Conservation (phyloP, 2,329 filamentous ascomycete genomes). For the Fusarium sp. region DNA sequence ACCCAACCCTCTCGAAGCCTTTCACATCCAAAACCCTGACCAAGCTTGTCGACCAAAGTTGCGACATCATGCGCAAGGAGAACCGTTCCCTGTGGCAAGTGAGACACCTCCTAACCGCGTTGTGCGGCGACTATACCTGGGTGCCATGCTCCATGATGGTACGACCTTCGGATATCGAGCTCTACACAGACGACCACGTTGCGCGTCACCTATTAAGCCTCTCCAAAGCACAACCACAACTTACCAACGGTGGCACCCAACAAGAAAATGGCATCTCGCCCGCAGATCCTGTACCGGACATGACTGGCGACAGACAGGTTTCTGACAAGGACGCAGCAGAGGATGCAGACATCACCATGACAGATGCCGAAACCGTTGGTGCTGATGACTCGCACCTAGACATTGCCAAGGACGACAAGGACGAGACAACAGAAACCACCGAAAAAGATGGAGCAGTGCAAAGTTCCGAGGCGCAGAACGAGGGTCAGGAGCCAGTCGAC, state of each 20-base stretch:
- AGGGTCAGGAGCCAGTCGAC: constrained; percentile 6
- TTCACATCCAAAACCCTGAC: constrained; percentile 80
- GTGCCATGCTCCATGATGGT: constrained; percentile 70
- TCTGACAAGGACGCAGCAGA: constrained; percentile 27
- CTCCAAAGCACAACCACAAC: constrained; percentile 36
- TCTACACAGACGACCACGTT: constrained; percentile 64
- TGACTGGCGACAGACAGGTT: constrained; percentile 6
- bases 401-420: constrained; percentile 16
- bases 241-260: constrained; percentile 42
- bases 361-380: constrained; percentile 40
- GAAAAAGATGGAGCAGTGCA: constrained; percentile 7
- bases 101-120: constrained; percentile 77
- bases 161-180: constrained; percentile 65
- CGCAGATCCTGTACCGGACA: constrained; percentile 7
- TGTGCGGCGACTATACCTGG: constrained; percentile 81
- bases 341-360: constrained; percentile 48
- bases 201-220: constrained; percentile 51
- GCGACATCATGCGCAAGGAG: constrained; percentile 80
- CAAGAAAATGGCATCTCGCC: constrained; percentile 23
- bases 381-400: constrained; percentile 36
- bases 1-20: constrained; percentile 79
- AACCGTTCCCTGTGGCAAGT: constrained; percentile 78
- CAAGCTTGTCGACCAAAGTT: constrained; percentile 76
- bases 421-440: constrained; percentile 13
- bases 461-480: constrained; percentile 21